Evolutionary conservation across 202 grass and related monocot genomes (phyloP).

Genomic region (Zizania palustris): DNA sequence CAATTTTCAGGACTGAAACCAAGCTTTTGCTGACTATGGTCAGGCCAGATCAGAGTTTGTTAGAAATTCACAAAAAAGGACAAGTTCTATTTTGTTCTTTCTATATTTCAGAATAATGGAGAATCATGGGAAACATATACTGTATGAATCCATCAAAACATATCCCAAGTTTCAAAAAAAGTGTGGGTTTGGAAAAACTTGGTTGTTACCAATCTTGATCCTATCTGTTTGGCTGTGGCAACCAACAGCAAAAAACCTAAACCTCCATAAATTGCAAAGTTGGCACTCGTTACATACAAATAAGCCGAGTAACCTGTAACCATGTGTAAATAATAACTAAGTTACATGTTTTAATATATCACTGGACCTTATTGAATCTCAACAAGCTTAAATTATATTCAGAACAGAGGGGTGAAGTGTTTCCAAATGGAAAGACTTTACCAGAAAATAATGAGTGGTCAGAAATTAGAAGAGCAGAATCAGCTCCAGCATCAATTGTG

Average conservation of each 20-base stretch:
- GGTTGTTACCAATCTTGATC: conserved; percentile 19
- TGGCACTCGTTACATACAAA: conserved; percentile 11
- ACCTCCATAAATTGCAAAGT: conserved; percentile 4
- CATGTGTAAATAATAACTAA: conserved; percentile 16
- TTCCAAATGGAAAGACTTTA: conserved; percentile 37
- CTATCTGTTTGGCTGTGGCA: not conserved
- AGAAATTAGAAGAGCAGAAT: conserved; percentile 78
- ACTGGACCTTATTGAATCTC: not conserved
- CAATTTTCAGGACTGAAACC: conserved; percentile 8
- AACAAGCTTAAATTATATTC: conserved; percentile 19
- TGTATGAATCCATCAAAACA: conserved; percentile 5
- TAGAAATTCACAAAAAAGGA: conserved; percentile 15
- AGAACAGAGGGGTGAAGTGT: not conserved
- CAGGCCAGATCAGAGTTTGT: conserved; percentile 12
- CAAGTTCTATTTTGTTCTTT: not conserved
- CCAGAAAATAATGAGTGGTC: conserved; percentile 85
- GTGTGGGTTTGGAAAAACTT: not conserved
- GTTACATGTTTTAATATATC: not conserved
- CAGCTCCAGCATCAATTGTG: conserved; percentile 57
- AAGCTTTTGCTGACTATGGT: not conserved
- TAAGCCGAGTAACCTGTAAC: conserved; percentile 4
- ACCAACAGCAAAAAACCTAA: conserved; percentile 23
- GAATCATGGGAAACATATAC: not conserved
- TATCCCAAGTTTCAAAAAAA: not conserved
- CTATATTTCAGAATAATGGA: conserved; percentile 8